Evolutionary conservation across 2,329 filamentous ascomycete species (phyloP).

Genomic region (Colletotrichum aenigma): DNA sequence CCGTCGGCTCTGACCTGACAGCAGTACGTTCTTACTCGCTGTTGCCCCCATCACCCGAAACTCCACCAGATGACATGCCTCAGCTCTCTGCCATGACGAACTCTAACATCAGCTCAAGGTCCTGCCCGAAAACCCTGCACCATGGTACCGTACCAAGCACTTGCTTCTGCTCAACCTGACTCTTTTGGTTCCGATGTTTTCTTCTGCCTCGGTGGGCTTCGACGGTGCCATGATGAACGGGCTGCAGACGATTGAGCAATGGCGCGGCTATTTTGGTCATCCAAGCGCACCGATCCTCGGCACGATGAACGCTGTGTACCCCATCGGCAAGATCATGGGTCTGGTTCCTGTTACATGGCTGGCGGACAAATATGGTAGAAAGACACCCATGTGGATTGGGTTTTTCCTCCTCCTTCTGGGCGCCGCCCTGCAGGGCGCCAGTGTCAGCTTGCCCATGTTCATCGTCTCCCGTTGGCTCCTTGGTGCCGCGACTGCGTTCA

Average conservation of each 20-base stretch:
- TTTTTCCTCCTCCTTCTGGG: constrained; percentile 33
- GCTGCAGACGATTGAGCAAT: constrained; percentile 38
- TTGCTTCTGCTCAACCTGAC: constrained; percentile 47
- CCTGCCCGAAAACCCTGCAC: constrained; percentile 41
- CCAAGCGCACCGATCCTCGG: constrained; percentile 2
- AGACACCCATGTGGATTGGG: constrained; percentile 33
- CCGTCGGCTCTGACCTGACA: constrained; percentile 6
- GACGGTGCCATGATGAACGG: constrained; percentile 38
- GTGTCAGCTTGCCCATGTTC: constrained; percentile 30
- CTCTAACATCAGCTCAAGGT: constrained; percentile 26
- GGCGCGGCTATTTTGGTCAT: constrained; percentile 37
- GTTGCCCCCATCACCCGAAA: background rate
- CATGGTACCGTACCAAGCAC: constrained; percentile 47
- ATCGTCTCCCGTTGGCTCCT: constrained; percentile 37
- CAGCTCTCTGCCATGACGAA: background rate
- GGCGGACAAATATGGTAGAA: constrained; percentile 40
- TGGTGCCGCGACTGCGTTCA: constrained; percentile 34
- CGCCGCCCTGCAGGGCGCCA: constrained; percentile 31
- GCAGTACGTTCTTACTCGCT: background rate
- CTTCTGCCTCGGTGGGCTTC: constrained; percentile 46
- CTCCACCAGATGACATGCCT: background rate
- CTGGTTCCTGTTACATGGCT: constrained; percentile 13
- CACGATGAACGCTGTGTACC: constrained; percentile 18
- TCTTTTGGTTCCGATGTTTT: constrained; percentile 46
- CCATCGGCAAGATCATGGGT: constrained; percentile 17